A percentile compares a stretch with the other conserved stretches of the same genome.
These are phyloP conservation scores for Fusarium newnesense DNA, from an alignment of 2,329 filamentous ascomycete species.

Conservation along the genomic window DNA sequence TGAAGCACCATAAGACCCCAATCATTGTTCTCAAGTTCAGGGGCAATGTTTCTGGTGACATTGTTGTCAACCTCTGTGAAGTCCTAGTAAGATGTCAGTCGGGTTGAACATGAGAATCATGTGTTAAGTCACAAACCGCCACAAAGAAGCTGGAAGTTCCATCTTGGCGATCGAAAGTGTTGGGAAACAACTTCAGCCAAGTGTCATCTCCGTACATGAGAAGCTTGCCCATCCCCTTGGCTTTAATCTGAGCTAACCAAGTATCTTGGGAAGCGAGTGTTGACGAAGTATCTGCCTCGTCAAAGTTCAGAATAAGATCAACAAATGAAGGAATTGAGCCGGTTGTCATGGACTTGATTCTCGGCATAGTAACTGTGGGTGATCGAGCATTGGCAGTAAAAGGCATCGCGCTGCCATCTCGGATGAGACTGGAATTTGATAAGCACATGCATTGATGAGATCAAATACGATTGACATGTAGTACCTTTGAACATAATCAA, in stretches of 20 bases:
- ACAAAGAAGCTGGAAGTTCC: constrained; percentile 99
- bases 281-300: constrained; percentile 91
- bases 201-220: constrained; percentile 98
- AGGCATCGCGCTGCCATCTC: constrained; percentile 83
- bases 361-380: constrained; percentile 97
- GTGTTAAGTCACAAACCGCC: constrained; percentile 72
- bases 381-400: constrained; percentile 97
- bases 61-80: constrained; percentile 98
- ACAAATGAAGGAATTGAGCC: constrained; percentile 98
- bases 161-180: constrained; percentile 85
- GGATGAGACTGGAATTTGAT: constrained; percentile 74
- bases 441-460: constrained; percentile 6
- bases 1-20: constrained; percentile 96
- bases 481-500: constrained; percentile 88
- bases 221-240: constrained; percentile 75
- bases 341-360: constrained; percentile 96
- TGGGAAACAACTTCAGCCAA: constrained; percentile 96
- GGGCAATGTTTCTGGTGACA: constrained; percentile 87
- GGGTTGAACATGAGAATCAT: neutral
- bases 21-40: constrained; percentile 79
- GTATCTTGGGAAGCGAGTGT: constrained; percentile 90
- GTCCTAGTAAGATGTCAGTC: constrained; percentile 66
- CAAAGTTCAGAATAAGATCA: constrained; percentile 95
- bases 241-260: constrained; percentile 93
- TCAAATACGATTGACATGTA: constrained; percentile 13